These are phyloP conservation scores for Aspergillus tubingensis DNA, from an alignment of 2,329 filamentous ascomycete genomes.

Conservation along the genomic window DNA sequence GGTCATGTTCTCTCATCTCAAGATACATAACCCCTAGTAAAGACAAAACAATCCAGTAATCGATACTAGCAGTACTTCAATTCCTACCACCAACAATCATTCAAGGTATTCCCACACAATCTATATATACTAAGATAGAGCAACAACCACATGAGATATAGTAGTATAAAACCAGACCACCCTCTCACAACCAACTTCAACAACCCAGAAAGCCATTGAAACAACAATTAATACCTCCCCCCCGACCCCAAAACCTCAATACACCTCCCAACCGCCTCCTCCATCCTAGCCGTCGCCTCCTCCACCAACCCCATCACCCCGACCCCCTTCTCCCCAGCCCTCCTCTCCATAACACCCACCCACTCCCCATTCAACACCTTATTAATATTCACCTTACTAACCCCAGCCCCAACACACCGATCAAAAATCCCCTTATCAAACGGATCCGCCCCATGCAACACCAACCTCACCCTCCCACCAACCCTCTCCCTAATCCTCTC, in stretches of 20 bases:
- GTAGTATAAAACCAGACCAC: too few species aligned
- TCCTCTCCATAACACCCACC: constrained; percentile 50
- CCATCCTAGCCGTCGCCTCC: constrained; percentile 56
- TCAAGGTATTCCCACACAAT: too few species aligned
- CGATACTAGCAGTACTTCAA: too few species aligned
- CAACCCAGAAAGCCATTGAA: too few species aligned
- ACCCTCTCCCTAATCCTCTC: constrained; percentile 52
- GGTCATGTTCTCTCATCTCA: too few species aligned
- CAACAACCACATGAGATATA: too few species aligned
- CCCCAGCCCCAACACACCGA: constrained; percentile 57
- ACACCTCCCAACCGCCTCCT: constrained; percentile 57
- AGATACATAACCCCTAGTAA: too few species aligned
- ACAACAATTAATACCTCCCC: constrained; percentile 33
- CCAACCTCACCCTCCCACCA: constrained; percentile 53
- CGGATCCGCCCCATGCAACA: constrained; percentile 61
- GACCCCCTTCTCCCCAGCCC: constrained; percentile 48
- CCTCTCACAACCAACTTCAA: neutral
- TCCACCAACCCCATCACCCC: constrained; percentile 58
- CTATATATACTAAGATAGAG: too few species aligned
- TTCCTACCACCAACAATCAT: too few species aligned
- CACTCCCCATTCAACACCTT: constrained; percentile 59
- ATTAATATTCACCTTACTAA: constrained; percentile 62
- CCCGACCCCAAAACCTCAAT: constrained; percentile 54
- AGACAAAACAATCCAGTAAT: too few species aligned
- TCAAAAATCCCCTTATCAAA: constrained; percentile 58